Evolutionary conservation across 768 basidiomycete genomes (phyloP), one percentile per base, ranked within the genome.

Genomic region (Lactarius tabidus): DNA sequence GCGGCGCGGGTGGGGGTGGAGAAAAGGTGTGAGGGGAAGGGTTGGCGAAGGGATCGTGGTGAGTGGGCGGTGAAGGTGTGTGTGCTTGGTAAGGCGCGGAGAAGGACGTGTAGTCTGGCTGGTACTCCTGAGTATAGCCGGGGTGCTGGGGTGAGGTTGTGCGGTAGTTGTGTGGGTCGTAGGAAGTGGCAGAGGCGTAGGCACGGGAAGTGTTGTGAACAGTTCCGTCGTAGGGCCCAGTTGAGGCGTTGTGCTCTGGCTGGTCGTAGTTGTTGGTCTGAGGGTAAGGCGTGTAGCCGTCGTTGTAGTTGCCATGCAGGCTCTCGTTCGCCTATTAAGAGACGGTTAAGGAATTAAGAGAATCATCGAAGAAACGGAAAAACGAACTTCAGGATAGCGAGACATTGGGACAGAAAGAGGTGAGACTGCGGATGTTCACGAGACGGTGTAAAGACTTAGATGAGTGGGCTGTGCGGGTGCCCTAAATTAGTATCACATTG

Each of bases 251-350:
- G 23, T 51, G 48, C 51, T 69, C 74, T 41, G 70, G 70, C 64
- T 76, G 70, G 23, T 74, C 66, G 71, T 72, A 73, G 56, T 67
- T 72, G 62, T 73, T 71, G 58, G 70, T 67, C 76, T 72, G 31
- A 58, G 75, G 70, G 67, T 87, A 84, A 9, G 83, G 80, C 66
- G 77, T 78, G 73, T 86, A 86, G 0, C 87, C 86, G 64, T 90
- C 88, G 71, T 88, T 87, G 74, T 89, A 88, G 62, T 81, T 82
- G 33, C 82, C 75, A 20, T 77, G 80, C 68, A 87, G 87, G 17
- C 79, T 84, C 74, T 89, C 86, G 73, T 90, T 86, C 5, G 84
- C 81, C 85, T 89, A 60, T 51, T 10, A 2, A 20, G 14, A 23
- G 14, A 28, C n/a, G 20, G 12, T 26, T 51, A 61, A 20, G 17